Evolutionary conservation across 768 basidiomycete species (phyloP), one percentile per base, ranked within the genome.

Genomic region (Termitomyces sp.): DNA sequence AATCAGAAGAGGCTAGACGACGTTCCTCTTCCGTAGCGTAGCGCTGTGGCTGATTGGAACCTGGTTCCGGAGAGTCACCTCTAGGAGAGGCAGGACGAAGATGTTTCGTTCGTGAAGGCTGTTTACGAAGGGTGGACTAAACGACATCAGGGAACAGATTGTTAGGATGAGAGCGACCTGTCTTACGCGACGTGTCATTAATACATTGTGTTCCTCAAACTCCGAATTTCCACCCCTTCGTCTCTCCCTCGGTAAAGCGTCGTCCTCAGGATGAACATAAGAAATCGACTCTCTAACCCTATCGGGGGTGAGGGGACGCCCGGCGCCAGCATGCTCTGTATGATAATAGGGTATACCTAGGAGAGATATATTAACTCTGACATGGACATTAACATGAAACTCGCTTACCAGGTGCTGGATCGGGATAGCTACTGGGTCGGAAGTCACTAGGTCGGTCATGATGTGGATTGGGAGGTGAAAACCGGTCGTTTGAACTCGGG

Each of bases 1-100:
- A 74, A 76, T 93, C 91, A 22, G 91, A 92, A 18, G 90, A 89
- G 12, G 74, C 71, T 13, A 82, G 73, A 39, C 74, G 72, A 32
- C 79, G 79, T 33, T 84, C 82, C 55, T 79, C 77, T 36, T 68
- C 71, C 47, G 69, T 56, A 6, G 62, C 61, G 51, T 59, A 63
- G 66, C 73, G 53, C 62, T 73, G 55, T 62, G 71, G 56, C 43
- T 46, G 56, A 55, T 62, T 62, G 65, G 43, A 67, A 43, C 70
- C 70, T 16, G 64, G 56, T 26, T 74, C 65, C 10, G 67, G 57
- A 22, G 70, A 39, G 57, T 69, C 65, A 57, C 60, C 60, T 43
- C 61, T 47, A 43, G 72, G 70, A 32, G 74, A 71, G 6, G 62
- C 59, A 8, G 67, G 67, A 58, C 69, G 72, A 44, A 42, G 53